Percentiles rank a stretch among this genome's conserved stretches.
phyloP scores from a whole-genome alignment of 495 filamentous ascomycete genomes.

The Podospora bellae-mahoneyi region DNA sequence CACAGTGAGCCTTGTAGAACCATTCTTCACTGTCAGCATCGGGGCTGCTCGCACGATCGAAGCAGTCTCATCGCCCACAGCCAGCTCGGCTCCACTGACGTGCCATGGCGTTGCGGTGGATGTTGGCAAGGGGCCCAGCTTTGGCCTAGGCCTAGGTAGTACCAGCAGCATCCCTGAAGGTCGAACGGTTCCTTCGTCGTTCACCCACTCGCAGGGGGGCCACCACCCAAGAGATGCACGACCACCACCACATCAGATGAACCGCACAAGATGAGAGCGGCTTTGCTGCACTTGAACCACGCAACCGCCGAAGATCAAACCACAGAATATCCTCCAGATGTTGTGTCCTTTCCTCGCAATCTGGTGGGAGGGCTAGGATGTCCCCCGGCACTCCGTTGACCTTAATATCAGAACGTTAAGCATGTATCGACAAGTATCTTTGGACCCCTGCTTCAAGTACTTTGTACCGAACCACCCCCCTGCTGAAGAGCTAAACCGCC shows the following conservation, averaged over 20 bases:
- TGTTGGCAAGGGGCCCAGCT: constrained; percentile 15
- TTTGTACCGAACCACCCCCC: constrained; percentile 3
- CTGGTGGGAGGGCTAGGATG: not conserved
- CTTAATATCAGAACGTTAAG: constrained; percentile 7
- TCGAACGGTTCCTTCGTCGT: constrained; percentile 8
- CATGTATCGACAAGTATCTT: constrained; percentile 1
- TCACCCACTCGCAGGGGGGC: constrained; percentile 1
- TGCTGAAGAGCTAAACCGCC: not conserved
- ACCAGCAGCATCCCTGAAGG: constrained; percentile 3
- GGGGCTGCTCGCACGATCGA: constrained; percentile 12
- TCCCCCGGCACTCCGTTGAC: not conserved
- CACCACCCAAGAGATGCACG: constrained; percentile 5
- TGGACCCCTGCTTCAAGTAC: not conserved
- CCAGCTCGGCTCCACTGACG: constrained; percentile 4
- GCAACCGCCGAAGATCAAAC: constrained; percentile 17
- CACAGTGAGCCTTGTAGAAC: not conserved
- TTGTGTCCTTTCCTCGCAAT: not conserved
- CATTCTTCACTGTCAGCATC: not conserved
- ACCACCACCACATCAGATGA: constrained; percentile 17
- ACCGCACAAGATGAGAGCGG: not conserved
- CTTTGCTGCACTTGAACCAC: constrained; percentile 4
- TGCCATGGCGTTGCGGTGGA: constrained; percentile 18
- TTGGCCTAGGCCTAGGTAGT: constrained; percentile 9
- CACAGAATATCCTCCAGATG: not conserved
- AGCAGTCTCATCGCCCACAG: constrained; percentile 14